A percentile compares a stretch with the other conserved stretches of the same genome.
These are phyloP conservation scores for Plantago ovata DNA, from an alignment of 257 asterid species.

Conservation along the genomic window DNA sequence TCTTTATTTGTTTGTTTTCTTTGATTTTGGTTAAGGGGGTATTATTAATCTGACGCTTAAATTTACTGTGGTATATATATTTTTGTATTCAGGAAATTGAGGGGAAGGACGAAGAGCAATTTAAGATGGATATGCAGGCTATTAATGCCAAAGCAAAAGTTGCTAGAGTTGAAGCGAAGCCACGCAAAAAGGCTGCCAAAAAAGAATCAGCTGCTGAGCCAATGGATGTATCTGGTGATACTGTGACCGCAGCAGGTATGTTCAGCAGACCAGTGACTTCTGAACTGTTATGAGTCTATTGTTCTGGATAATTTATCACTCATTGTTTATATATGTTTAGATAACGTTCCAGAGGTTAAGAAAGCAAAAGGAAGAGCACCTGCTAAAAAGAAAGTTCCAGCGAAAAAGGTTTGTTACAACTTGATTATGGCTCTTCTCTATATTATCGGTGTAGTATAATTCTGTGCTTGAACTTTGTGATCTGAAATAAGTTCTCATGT, in stretches of 20 bases:
- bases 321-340: slow-evolving; percentile 24
- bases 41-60: neutral
- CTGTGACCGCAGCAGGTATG: slow-evolving; percentile 48
- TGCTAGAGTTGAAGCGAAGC: slow-evolving; percentile 36
- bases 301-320: neutral
- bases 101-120: slow-evolving; percentile 34
- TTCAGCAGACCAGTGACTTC: neutral
- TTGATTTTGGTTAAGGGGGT: no score
- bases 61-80: neutral
- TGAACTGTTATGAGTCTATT: neutral
- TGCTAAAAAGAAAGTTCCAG: slow-evolving; percentile 76
- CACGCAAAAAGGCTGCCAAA: slow-evolving; percentile 43
- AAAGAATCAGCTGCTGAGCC: slow-evolving; percentile 45
- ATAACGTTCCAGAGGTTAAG: slow-evolving; percentile 36
- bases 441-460: no score
- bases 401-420: slow-evolving; percentile 73
- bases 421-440: no score
- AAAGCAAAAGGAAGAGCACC: slow-evolving; percentile 61
- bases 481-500: no score
- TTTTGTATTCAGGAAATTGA: slow-evolving; percentile 50
- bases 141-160: slow-evolving; percentile 28
- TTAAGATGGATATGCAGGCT: slow-evolving; percentile 36
- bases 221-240: slow-evolving; percentile 49
- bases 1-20: neutral
- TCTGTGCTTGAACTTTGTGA: no score